Percentiles rank a stretch among this genome's conserved stretches.
Conservation (phyloP, 345 rosid genomes). For the Bretschneidera sinensis region DNA sequence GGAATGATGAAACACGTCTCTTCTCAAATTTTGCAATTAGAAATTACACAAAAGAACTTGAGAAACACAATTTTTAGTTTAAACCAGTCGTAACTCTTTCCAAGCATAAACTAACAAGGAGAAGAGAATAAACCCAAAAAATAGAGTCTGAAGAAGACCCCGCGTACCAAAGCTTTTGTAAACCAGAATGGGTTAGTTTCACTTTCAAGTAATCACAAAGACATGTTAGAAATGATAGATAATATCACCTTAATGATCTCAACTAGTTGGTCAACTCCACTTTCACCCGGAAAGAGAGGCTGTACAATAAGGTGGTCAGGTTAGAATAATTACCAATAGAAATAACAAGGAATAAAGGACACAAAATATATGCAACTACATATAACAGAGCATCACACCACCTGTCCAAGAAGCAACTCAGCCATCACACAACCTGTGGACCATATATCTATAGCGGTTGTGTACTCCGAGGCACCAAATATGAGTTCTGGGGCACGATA, state of each 20-base stretch:
- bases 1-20: conserved; percentile 7
- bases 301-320: conserved; percentile 25
- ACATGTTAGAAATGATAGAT: background rate
- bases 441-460: conserved; percentile 93
- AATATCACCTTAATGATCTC: conserved; percentile 83
- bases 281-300: conserved; percentile 96
- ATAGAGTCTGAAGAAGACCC: conserved; percentile 6
- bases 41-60: background rate
- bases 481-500: conserved; percentile 94
- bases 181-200: background rate
- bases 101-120: too few species aligned
- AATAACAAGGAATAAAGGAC: conserved; percentile 4
- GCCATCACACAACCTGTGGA: conserved; percentile 96
- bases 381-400: conserved; percentile 13
- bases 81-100: too few species aligned
- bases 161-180: conserved; percentile 8
- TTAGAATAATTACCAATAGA: conserved; percentile 10
- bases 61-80: too few species aligned
- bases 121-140: too few species aligned
- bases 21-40: too few species aligned
- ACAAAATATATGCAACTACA: conserved; percentile 3
- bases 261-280: conserved; percentile 93
- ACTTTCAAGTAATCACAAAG: too few species aligned
- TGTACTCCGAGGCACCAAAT: conserved; percentile 90
- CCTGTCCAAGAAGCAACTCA: conserved; percentile 89